phyloP scores from a whole-genome alignment of 129 eudicot genomes.

The Daucus carota region DH1_v3.0 NC_030382.2:43670001-43670500 shows the following conservation, averaged over 20 bases:
- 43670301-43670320: conserved; percentile 77
- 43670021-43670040: too few species aligned
- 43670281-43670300: conserved; percentile 53
- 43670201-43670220: too few species aligned
- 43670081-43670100: background rate
- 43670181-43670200: too few species aligned
- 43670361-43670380: conserved; percentile 19
- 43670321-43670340: conserved; percentile 68
- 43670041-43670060: background rate
- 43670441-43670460: conserved; percentile 53
- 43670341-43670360: conserved; percentile 60
- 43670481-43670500: conserved; percentile 59
- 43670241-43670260: too few species aligned
- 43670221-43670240: too few species aligned
- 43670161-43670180: too few species aligned
- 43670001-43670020: background rate
- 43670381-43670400: background rate
- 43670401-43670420: background rate
- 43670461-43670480: conserved; percentile 73
- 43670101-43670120: background rate
- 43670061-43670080: background rate
- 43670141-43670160: background rate
- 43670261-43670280: too few species aligned
- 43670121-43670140: background rate
- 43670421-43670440: background rate